Conservation (phyloP, 768 basidiomycete genomes). For the Hygrocybe coccinea region DNA sequence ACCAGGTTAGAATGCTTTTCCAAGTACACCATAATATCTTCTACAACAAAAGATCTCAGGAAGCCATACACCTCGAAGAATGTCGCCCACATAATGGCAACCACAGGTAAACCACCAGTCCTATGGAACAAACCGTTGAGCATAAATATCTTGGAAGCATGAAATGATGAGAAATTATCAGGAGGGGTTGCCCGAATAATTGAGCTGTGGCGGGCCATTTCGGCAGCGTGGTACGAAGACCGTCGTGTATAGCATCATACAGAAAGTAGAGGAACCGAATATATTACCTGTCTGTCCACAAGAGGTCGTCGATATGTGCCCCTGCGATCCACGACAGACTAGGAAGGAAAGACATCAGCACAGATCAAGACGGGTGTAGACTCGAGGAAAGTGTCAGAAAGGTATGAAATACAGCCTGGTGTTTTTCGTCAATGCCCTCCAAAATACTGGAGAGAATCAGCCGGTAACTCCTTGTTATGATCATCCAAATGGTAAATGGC, state of each 20-base stretch:
- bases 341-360: not conserved
- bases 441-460: constrained; percentile 48
- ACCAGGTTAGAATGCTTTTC: too few species aligned
- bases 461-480: constrained; percentile 84
- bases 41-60: too few species aligned
- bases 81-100: too few species aligned
- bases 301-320: constrained; percentile 7
- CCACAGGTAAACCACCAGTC: not conserved
- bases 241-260: constrained; percentile 84
- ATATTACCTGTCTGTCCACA: not conserved
- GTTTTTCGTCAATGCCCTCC: constrained; percentile 62
- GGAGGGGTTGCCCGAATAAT: constrained; percentile 72
- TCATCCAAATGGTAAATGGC: constrained; percentile 34
- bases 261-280: constrained; percentile 4
- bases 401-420: constrained; percentile 72
- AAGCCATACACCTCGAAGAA: too few species aligned
- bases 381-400: constrained; percentile 42
- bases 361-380: not conserved
- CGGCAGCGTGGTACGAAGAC: constrained; percentile 85
- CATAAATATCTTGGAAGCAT: not conserved
- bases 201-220: constrained; percentile 95
- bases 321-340: not conserved
- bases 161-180: constrained; percentile 42
- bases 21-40: too few species aligned
- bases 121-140: not conserved